phyloP scores from a whole-genome alignment of 1,284 basidiomycete genomes.

The Coniferiporia sulphurascens region DNA sequence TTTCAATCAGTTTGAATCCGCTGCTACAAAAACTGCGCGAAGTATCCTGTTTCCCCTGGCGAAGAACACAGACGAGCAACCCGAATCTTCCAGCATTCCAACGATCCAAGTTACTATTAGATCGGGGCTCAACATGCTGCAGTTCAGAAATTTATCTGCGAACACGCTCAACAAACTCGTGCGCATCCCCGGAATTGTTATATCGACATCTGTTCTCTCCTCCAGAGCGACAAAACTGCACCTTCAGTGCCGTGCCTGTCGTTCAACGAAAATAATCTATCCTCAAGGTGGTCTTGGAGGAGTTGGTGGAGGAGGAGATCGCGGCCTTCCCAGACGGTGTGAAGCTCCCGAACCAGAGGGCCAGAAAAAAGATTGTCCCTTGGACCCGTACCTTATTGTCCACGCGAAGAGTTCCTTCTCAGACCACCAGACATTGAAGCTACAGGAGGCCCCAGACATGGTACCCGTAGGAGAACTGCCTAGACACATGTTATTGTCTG shows the following conservation, averaged over 20 bases:
- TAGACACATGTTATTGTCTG: conserved; percentile 90
- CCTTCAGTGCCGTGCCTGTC: conserved; percentile 90
- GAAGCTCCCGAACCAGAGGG: conserved; percentile 72
- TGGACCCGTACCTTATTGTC: conserved; percentile 95
- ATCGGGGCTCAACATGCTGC: conserved; percentile 87
- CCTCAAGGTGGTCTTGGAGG: conserved; percentile 86
- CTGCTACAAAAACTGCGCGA: conserved; percentile 78
- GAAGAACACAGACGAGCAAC: conserved; percentile 41
- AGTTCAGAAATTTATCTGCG: conserved; percentile 91
- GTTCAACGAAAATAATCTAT: conserved; percentile 75
- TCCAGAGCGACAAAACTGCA: conserved; percentile 91
- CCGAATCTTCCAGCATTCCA: conserved; percentile 63
- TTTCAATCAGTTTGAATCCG: conserved; percentile 74
- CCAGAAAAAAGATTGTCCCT: conserved; percentile 87
- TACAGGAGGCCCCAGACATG: conserved; percentile 99
- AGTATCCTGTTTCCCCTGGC: conserved; percentile 74
- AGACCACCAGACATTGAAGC: conserved; percentile 94
- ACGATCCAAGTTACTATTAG: conserved; percentile 88
- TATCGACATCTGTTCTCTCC: conserved; percentile 91
- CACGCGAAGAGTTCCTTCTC: conserved; percentile 95
- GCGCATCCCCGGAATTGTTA: conserved; percentile 96
- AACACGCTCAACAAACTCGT: conserved; percentile 95
- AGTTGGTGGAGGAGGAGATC: conserved; percentile 72
- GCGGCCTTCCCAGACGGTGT: conserved; percentile 80
- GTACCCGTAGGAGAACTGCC: conserved; percentile 98